Conservation (phyloP, 805 yeast genomes). For the Novakomyces olei region DNA sequence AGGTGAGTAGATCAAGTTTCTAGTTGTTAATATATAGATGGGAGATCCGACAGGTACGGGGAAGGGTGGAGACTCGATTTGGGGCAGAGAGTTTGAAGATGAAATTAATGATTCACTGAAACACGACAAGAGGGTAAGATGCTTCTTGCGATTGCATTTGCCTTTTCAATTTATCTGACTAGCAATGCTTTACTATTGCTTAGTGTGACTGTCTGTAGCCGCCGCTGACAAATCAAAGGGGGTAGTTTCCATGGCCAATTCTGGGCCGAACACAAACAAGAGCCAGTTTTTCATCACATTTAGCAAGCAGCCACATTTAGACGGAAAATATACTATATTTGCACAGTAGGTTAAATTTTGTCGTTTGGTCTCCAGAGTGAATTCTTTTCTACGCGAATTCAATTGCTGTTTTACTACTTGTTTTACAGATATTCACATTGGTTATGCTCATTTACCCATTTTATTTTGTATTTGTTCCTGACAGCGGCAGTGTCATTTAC, state of each 20-base stretch:
- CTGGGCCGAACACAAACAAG: constrained; percentile 34
- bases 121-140: too few relatives aligned
- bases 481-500: too few relatives aligned
- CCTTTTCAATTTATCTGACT: too few relatives aligned
- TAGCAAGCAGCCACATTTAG: constrained; percentile 11
- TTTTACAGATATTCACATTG: too few relatives aligned
- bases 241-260: constrained; percentile 29
- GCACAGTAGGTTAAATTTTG: constrained; percentile 7
- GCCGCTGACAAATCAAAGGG: too few relatives aligned
- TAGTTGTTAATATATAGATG: constrained; percentile 25
- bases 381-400: too few relatives aligned
- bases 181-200: too few relatives aligned
- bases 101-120: constrained; percentile 24
- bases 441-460: not conserved
- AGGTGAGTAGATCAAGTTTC: not conserved
- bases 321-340: constrained; percentile 14
- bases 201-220: too few relatives aligned
- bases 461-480: constrained; percentile 5
- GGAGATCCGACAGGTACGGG: constrained; percentile 16
- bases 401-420: too few relatives aligned
- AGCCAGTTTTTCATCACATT: constrained; percentile 27
- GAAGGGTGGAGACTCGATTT: constrained; percentile 15
- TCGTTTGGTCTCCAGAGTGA: too few relatives aligned
- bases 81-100: constrained; percentile 22
- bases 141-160: too few relatives aligned